These are phyloP conservation scores for Circinella umbellata DNA, from an alignment of 371 early-diverging fungal species.

Conservation along the genomic window DNA sequence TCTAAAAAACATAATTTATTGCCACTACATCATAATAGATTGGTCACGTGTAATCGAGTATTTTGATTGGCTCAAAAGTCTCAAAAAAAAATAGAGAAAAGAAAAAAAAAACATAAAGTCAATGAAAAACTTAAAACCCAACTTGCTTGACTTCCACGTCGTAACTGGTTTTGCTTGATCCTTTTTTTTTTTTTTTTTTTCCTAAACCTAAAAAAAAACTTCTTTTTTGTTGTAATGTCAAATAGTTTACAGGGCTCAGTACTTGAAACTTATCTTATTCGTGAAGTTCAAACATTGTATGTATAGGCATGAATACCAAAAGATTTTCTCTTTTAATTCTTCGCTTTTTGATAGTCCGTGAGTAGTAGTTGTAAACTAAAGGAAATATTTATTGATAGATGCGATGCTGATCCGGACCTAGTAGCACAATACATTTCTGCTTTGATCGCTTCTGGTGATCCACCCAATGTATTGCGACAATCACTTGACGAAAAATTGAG, in stretches of 20 bases:
- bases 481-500: constrained; percentile 46
- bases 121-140: too few species aligned
- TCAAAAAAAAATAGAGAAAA: too few species aligned
- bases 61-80: not conserved
- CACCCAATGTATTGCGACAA: constrained; percentile 32
- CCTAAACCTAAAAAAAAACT: too few species aligned
- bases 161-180: not conserved
- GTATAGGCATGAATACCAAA: constrained; percentile 18
- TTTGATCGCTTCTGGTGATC: constrained; percentile 68
- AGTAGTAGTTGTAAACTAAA: constrained; percentile 38
- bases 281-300: constrained; percentile 57
- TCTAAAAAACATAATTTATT: too few species aligned
- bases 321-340: too few species aligned
- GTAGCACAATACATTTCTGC: constrained; percentile 82
- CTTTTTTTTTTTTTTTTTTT: constrained; percentile 4
- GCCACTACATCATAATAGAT: too few species aligned
- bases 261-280: constrained; percentile 19
- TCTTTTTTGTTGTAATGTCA: constrained; percentile 4
- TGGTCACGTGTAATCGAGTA: too few species aligned
- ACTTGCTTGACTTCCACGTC: too few species aligned
- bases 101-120: too few species aligned
- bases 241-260: constrained; percentile 9
- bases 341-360: not conserved
- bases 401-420: constrained; percentile 78
- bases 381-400: constrained; percentile 61